Evolutionary conservation across 106 monocot genomes (phyloP).

Genomic region (Dioscorea dumetorum): DNA sequence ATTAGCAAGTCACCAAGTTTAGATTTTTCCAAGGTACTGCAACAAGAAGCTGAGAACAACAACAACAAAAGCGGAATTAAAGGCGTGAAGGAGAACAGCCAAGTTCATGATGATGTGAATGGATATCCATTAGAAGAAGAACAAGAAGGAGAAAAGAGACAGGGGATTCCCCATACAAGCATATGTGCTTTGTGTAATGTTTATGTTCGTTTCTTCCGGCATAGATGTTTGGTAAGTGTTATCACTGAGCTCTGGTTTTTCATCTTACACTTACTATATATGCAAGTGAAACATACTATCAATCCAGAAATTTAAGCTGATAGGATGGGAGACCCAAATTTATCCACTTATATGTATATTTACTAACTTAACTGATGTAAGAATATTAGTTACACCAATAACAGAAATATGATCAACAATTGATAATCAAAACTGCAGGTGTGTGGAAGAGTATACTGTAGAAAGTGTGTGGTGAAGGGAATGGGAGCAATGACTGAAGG

Average conservation of each 20-base stretch:
- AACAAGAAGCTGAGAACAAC: slow-evolving; percentile 4
- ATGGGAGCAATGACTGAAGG: slow-evolving; percentile 63
- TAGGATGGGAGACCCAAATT: too few relatives aligned
- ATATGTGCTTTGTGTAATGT: slow-evolving; percentile 38
- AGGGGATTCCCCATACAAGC: slow-evolving; percentile 47
- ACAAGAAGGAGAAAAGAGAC: not conserved
- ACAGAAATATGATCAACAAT: not conserved
- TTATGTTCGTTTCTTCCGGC: slow-evolving; percentile 26
- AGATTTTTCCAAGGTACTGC: slow-evolving; percentile 18
- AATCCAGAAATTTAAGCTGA: too few relatives aligned
- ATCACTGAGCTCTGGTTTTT: too few relatives aligned
- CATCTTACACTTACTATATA: too few relatives aligned
- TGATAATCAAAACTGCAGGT: slow-evolving; percentile 24
- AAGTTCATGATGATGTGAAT: not conserved
- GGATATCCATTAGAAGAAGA: slow-evolving; percentile 1
- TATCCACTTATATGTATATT: too few relatives aligned
- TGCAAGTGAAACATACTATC: too few relatives aligned
- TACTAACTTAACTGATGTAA: too few relatives aligned
- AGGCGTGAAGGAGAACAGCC: not conserved
- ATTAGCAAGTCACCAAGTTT: slow-evolving; percentile 19
- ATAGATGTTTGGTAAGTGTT: slow-evolving; percentile 40
- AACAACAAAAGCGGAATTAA: not conserved
- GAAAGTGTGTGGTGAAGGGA: slow-evolving; percentile 28
- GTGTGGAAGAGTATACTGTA: slow-evolving; percentile 60
- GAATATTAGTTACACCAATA: too few relatives aligned